phyloP scores from a whole-genome alignment of 2,329 filamentous ascomycete species.

The Niveomyces coronatus region DNA sequence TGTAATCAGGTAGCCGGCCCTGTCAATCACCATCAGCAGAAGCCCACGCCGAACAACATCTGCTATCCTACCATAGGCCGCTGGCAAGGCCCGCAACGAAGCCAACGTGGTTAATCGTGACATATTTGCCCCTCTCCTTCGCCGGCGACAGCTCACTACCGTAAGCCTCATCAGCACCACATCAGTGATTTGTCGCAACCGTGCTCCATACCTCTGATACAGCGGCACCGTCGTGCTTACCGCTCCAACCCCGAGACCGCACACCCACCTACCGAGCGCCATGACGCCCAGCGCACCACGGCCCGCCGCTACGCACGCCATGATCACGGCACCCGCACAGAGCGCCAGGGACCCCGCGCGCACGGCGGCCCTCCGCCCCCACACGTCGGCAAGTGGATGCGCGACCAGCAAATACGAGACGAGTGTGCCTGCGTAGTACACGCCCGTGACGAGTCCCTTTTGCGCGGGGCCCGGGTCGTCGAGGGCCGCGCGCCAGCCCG shows the following conservation, averaged over 20 bases:
- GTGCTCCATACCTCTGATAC: constrained; percentile 38
- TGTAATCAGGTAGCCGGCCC: constrained; percentile 46
- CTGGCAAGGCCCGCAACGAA: constrained; percentile 42
- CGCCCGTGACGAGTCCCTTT: constrained; percentile 42
- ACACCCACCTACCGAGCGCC: constrained; percentile 39
- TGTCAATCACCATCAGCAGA: constrained; percentile 17
- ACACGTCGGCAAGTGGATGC: constrained; percentile 37
- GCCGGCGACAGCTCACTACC: constrained; percentile 44
- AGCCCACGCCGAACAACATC: not conserved
- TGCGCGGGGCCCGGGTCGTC: constrained; percentile 32
- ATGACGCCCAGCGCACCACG: constrained; percentile 34
- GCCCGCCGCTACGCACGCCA: constrained; percentile 33
- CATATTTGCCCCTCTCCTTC: constrained; percentile 41
- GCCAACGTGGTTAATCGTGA: constrained; percentile 50
- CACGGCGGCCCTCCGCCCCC: constrained; percentile 42
- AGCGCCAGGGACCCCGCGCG: constrained; percentile 35
- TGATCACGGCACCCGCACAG: constrained; percentile 37
- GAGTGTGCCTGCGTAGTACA: constrained; percentile 49
- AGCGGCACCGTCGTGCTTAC: constrained; percentile 47
- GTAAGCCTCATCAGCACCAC: not conserved
- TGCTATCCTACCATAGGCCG: constrained; percentile 39
- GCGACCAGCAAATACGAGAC: constrained; percentile 44
- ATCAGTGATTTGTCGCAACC: not conserved
- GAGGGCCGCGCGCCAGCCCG: constrained; percentile 39
- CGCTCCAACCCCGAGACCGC: constrained; percentile 42